These are phyloP conservation scores for Thalia dealbata DNA, from an alignment of 176 grass and related monocot genomes.

Conservation along the genomic window DNA sequence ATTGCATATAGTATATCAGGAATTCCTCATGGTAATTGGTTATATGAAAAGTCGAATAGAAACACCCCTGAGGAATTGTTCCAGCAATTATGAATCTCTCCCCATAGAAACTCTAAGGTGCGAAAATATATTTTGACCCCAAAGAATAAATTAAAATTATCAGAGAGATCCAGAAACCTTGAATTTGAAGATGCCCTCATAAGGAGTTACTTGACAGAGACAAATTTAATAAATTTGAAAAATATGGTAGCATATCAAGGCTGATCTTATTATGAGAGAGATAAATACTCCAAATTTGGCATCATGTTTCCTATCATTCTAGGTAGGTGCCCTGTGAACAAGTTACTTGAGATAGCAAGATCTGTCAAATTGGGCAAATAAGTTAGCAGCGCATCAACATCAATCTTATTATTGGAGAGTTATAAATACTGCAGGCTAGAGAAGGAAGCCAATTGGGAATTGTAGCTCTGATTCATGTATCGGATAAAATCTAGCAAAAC, in stretches of 20 bases:
- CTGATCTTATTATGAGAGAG: neutral
- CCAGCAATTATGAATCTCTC: too few relatives aligned
- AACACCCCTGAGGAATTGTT: too few relatives aligned
- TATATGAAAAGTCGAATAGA: too few relatives aligned
- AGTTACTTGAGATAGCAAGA: neutral
- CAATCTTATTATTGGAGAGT: neutral
- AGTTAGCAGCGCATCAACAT: neutral
- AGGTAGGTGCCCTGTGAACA: neutral
- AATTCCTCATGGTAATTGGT: too few relatives aligned
- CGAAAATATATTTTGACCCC: too few relatives aligned
- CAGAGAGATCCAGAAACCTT: too few relatives aligned
- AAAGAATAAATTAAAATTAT: too few relatives aligned
- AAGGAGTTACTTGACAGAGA: too few relatives aligned
- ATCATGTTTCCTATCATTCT: neutral
- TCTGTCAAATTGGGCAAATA: neutral
- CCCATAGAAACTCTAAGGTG: too few relatives aligned
- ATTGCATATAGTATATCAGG: too few relatives aligned
- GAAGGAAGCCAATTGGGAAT: neutral
- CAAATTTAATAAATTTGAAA: neutral
- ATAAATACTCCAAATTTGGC: neutral
- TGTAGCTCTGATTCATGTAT: neutral
- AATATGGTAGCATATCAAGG: neutral
- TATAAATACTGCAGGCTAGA: neutral
- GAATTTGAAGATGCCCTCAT: too few relatives aligned
- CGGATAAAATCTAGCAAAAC: too few relatives aligned